A percentile compares a stretch with the other conserved stretches of the same genome.
phyloP scores from a whole-genome alignment of 2,329 filamentous ascomycete species.

The Fusarium stilboides region DNA sequence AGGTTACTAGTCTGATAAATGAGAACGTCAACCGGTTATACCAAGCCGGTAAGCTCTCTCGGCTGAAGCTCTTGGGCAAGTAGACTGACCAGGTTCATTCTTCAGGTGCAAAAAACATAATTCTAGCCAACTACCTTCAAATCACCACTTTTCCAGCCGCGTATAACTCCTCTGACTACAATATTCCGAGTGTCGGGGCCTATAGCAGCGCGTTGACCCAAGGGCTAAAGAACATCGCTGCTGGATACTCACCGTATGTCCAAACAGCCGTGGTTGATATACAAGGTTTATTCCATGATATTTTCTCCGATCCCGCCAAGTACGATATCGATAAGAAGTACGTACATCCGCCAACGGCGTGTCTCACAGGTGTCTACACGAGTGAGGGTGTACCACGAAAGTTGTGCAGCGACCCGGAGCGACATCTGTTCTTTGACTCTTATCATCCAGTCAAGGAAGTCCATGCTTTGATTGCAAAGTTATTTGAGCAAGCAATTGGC shows the following conservation, averaged over 20 bases:
- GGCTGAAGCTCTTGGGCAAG: fast-evolving
- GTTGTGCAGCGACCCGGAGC: conserved; percentile 30
- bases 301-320: background rate
- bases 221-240: conserved; percentile 11
- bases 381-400: conserved; percentile 25
- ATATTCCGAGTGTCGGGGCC: conserved; percentile 11
- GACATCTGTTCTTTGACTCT: conserved; percentile 32
- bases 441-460: conserved; percentile 34
- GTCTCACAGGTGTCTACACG: conserved; percentile 26
- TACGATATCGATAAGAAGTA: conserved; percentile 27
- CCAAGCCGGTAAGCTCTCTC: conserved; percentile 11
- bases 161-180: conserved; percentile 23
- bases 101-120: conserved; percentile 23
- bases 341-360: conserved; percentile 29
- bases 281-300: conserved; percentile 1
- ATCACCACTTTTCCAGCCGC: conserved; percentile 26
- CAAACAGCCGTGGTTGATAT: conserved; percentile 22
- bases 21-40: conserved; percentile 17
- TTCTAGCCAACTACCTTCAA: conserved; percentile 29
- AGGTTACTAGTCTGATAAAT: conserved; percentile 25
- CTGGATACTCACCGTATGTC: conserved; percentile 17
- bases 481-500: conserved; percentile 15
- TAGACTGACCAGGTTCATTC: fast-evolving
- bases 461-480: conserved; percentile 20
- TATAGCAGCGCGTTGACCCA: conserved; percentile 5